Conservation (phyloP, 176 grass and related monocot genomes). For the Rhynchospora breviuscula region DNA sequence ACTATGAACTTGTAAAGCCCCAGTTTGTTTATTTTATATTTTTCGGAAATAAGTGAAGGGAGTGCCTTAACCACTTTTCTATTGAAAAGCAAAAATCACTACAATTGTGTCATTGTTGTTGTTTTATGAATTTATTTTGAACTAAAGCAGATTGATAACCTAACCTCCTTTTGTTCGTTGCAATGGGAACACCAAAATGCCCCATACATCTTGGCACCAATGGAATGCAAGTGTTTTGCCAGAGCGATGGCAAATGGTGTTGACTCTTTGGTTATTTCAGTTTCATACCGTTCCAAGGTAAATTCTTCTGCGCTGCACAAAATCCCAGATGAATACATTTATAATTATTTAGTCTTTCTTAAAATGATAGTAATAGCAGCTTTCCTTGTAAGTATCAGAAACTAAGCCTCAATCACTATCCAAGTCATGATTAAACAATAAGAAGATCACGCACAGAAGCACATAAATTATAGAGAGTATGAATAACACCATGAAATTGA, state of each 20-base stretch:
- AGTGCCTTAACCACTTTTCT: no score
- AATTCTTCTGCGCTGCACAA: constrained; percentile 63
- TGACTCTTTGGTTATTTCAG: constrained; percentile 65
- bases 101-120: no score
- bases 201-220: constrained; percentile 97
- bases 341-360: not conserved
- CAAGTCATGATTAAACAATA: not conserved
- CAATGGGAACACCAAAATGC: constrained; percentile 99
- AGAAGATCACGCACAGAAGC: not conserved
- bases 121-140: not conserved
- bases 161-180: constrained; percentile 88
- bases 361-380: not conserved
- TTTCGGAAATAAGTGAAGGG: no score
- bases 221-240: constrained; percentile 67
- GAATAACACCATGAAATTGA: not conserved
- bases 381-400: not conserved
- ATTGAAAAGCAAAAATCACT: no score
- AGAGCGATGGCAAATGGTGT: constrained; percentile 70
- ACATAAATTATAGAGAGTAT: constrained; percentile 1
- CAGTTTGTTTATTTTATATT: not conserved
- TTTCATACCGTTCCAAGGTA: constrained; percentile 75
- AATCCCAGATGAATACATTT: not conserved
- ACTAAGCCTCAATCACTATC: constrained; percentile 2
- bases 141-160: not conserved
- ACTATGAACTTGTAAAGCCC: not conserved